Percentiles rank a stretch among this genome's conserved stretches.
phyloP scores from a whole-genome alignment of 2,329 filamentous ascomycete genomes.

The Sporothrix phasma region DNA sequence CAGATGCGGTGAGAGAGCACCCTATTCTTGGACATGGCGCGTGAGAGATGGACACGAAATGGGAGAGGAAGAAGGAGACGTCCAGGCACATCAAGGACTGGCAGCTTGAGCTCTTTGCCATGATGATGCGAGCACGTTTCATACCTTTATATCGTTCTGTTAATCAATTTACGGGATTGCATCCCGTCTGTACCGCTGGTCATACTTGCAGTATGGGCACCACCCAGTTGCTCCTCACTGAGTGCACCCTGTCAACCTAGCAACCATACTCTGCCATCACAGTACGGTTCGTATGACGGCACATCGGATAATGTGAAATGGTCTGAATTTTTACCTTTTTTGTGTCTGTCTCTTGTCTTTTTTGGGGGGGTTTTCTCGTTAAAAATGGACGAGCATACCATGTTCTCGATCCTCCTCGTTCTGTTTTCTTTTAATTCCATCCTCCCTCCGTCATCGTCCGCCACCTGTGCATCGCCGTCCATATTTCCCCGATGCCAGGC shows the following conservation, averaged over 20 bases:
- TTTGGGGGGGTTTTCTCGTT: not conserved
- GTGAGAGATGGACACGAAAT: not conserved
- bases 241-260: not conserved
- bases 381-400: not conserved
- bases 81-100: too few species aligned
- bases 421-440: not conserved
- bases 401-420: not conserved
- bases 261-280: constrained; percentile 1
- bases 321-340: constrained; percentile 11
- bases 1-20: not conserved
- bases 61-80: not conserved
- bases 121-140: not conserved
- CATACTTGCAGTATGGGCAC: not conserved
- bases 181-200: not conserved
- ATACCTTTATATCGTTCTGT: not conserved
- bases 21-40: not conserved
- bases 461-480: not conserved
- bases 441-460: too few species aligned
- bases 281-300: not conserved
- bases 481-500: not conserved
- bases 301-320: constrained; percentile 2
- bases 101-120: not conserved
- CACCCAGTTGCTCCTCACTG: not conserved
- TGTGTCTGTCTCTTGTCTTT: constrained; percentile 8
- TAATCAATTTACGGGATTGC: too few species aligned